These are phyloP conservation scores for Suhomyces emberorum DNA, from an alignment of 805 yeast genomes.

Conservation along the genomic window DNA sequence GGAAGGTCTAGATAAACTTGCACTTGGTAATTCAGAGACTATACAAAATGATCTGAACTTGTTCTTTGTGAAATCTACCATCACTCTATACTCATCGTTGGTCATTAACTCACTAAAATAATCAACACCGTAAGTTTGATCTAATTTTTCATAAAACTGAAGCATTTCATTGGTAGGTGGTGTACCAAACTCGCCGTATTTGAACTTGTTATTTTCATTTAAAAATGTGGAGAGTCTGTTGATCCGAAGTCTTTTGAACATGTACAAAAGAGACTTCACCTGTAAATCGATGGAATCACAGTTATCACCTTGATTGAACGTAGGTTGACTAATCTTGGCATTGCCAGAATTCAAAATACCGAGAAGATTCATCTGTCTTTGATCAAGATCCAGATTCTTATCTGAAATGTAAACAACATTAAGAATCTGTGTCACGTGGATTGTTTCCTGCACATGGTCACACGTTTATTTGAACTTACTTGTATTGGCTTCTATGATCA, in stretches of 20 bases:
- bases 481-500: too few species aligned
- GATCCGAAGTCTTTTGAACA: conserved; percentile 51
- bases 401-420: neutral
- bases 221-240: conserved; percentile 43
- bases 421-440: too few species aligned
- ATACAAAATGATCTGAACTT: conserved; percentile 61
- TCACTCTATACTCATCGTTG: conserved; percentile 61
- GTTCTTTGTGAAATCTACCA: conserved; percentile 65
- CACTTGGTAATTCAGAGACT: conserved; percentile 46
- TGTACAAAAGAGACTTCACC: conserved; percentile 54
- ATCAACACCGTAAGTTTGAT: conserved; percentile 48
- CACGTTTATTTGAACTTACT: too few species aligned
- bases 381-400: neutral
- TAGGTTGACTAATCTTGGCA: conserved; percentile 7
- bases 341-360: neutral
- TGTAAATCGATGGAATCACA: conserved; percentile 60
- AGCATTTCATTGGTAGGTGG: neutral
- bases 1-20: conserved; percentile 15
- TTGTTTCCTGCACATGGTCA: too few species aligned
- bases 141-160: conserved; percentile 39
- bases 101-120: conserved; percentile 41
- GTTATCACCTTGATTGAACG: conserved; percentile 13
- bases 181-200: conserved; percentile 12
- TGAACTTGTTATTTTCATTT: conserved; percentile 15
- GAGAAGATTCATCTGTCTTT: conserved; percentile 4